Evolutionary conservation across 768 basidiomycete species (phyloP), one percentile per base, ranked within the genome.

Genomic region (Psilocybe subaeruginosa): DNA sequence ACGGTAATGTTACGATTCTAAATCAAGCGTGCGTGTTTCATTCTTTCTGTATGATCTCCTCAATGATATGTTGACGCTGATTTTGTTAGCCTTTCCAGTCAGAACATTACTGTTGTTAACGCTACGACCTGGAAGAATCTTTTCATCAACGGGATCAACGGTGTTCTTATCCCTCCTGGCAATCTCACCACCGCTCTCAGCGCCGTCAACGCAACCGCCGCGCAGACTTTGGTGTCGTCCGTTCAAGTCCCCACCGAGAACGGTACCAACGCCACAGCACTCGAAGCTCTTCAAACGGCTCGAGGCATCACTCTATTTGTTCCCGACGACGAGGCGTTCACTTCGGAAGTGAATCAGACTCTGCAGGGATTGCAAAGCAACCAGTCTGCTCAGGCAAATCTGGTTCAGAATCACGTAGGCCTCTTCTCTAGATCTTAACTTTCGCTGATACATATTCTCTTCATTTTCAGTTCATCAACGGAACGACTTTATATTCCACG

Each of bases 291-390:
- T 29, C 68, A 79, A 35, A 66, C 72, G 1, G 72, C 80, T 1
- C 70, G 63, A 27, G 91, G 90, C 2, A 78, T 88, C 61, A 92
- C 91, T 1, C 63, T 91, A 43, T 91, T 92, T 68, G 83, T 86
- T 3, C 91, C 91, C 7, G 80, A 74, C 60, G 78, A 88, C 65
- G 71, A 72, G 4, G 89, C 84, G 5, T 57, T 90, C 33, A 68
- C 68, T 41, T 70, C 74, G 0, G 75, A 77, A 0, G 72, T 75
- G 31, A 70, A 77, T 46, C 3, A 60, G 29, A 65, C 65, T 64
- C 78, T 53, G 43, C 76, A 31, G 56, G 74, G 37, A 62, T 80
- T 58, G 62, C 73, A 37, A 68, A 65, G 75, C 27, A 91, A 90
- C 66, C 51, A 65, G 23, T 81, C 84, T 0, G 78, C 80, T 4